Conservation (phyloP, 78 protist genomes). For the Protostelium mycophagum region DNA sequence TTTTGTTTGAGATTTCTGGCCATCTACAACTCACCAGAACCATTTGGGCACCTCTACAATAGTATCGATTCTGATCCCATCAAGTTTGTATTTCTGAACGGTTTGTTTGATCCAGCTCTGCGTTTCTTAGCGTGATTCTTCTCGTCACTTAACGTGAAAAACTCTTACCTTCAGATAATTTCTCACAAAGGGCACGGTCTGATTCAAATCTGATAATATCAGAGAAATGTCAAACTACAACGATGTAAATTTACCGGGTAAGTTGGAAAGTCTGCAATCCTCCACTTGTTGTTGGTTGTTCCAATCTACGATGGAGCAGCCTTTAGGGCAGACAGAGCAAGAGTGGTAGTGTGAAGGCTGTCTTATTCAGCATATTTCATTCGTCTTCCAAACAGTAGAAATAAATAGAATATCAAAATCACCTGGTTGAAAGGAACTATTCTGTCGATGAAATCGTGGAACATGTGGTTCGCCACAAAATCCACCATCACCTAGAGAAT, state of each 20-base stretch:
- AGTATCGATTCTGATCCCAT: slow-evolving; percentile 89
- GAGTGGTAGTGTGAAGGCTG: slow-evolving; percentile 59
- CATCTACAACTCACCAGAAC: slow-evolving; percentile 30
- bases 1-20: not conserved
- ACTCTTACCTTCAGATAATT: slow-evolving; percentile 22
- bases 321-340: slow-evolving; percentile 33
- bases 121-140: too few relatives aligned
- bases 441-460: not conserved
- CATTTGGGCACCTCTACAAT: slow-evolving; percentile 70
- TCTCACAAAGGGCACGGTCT: slow-evolving; percentile 67
- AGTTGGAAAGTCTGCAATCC: slow-evolving; percentile 65
- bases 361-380: too few relatives aligned
- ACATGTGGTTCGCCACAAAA: slow-evolving; percentile 57
- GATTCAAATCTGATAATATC: slow-evolving; percentile 73
- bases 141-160: too few relatives aligned
- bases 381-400: not conserved
- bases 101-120: slow-evolving; percentile 49
- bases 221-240: not conserved
- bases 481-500: slow-evolving; percentile 27
- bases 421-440: not conserved
- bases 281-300: slow-evolving; percentile 58
- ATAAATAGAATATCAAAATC: too few relatives aligned
- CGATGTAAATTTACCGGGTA: slow-evolving; percentile 19
- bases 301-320: slow-evolving; percentile 64
- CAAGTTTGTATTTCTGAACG: slow-evolving; percentile 50